Base-by-base conservation (phyloP, 257 asterid species). In the Gynochthodes officinalis region DNA sequence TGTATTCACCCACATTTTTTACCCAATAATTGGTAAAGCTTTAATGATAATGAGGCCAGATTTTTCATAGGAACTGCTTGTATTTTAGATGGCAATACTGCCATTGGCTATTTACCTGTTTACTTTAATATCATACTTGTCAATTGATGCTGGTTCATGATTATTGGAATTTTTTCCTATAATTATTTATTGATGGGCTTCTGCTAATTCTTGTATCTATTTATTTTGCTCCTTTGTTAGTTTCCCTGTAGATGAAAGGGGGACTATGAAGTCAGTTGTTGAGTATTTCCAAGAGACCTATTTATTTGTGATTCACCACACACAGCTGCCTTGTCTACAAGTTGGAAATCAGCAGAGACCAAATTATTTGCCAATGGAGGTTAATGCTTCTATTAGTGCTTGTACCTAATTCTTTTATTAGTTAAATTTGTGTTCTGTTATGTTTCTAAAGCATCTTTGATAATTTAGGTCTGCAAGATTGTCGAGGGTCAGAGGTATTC, bases 331-430 rank as follows among this genome's bases (percentile, higher is more conserved):
- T 67, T 94, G 97, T 69, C 83, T 94, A 65, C 98, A 91, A 91
- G 98, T 94, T 64, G 98, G 97, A 69, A 94, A 89, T 82, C 84
- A 87, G 64, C 95, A 84, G 58, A 83, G 97, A 75, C 96, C 96
- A 54, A 91, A 94, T 80, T 94, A 88, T 74, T 72, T 94, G 73
- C 98, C 99, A 0, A 90, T 95, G 98, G 99, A 95, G 97, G 99
- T 94, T 57, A 57, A 23, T 6, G 7, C n/a, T 37, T 73, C 28
- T 28, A 69, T 42, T 63, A 64, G 35, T 54, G 4, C 64, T n/a
- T 50, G 7, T 70, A 9, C 40, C 23, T 23, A 11, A 52, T 0
- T 4, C 37, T 12, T 37, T 11, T 33, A 49, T 33, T 15, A 18
- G 14, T 40, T 65, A 42, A 27, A 25, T 72, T 4, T 19, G n/a